These are phyloP conservation scores for Rhexocercosporidium sp. DNA, from an alignment of 2,329 filamentous ascomycete genomes.

Conservation along the genomic window DNA sequence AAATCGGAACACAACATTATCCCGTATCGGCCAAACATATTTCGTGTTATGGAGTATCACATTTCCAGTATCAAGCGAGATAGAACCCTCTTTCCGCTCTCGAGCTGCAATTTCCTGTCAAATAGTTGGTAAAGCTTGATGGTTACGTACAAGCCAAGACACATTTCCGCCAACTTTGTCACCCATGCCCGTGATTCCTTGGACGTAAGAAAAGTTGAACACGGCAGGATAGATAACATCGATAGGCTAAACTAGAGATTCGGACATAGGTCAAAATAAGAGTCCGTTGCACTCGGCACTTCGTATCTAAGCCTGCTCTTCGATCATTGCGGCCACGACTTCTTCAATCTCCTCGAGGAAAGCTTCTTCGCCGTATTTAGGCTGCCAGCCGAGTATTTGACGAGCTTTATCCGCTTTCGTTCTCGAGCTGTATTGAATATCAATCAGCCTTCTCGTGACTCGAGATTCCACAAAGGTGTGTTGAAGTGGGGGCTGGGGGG, in stretches of 20 bases:
- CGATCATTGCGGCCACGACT: constrained; percentile 26
- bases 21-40: constrained; percentile 37
- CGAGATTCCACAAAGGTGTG: background rate
- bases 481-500: background rate
- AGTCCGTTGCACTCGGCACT: background rate
- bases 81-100: background rate
- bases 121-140: background rate
- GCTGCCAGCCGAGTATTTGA: constrained; percentile 28
- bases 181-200: background rate
- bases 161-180: background rate
- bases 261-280: background rate
- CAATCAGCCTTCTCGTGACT: background rate
- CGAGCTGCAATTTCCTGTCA: background rate
- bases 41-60: background rate
- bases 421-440: constrained; percentile 24
- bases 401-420: constrained; percentile 31
- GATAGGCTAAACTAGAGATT: constrained; percentile 43
- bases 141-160: no score
- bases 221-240: constrained; percentile 27
- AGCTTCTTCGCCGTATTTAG: constrained; percentile 24
- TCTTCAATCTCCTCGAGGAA: constrained; percentile 37
- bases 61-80: background rate
- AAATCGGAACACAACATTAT: background rate
- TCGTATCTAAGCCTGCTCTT: constrained; percentile 9
- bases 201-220: background rate